Evolutionary conservation across 352 stramenopile species (phyloP).

Genomic region (Globisporangium camurandrum): DNA sequence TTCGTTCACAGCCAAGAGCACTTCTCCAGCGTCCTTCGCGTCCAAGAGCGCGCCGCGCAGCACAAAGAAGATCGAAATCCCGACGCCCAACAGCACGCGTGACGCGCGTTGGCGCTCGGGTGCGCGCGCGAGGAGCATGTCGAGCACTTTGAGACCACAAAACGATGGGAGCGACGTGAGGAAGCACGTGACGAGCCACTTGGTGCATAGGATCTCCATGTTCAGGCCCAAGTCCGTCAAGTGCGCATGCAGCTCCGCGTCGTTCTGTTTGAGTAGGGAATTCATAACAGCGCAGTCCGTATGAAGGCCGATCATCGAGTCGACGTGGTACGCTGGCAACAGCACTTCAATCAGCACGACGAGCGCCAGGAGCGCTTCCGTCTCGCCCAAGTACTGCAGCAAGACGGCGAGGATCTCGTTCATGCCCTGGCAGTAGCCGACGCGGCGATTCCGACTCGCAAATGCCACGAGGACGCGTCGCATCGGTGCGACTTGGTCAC

Average conservation of each 20-base stretch:
- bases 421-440: conserved; percentile 84
- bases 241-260: conserved; percentile 59
- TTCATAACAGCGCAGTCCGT: conserved; percentile 80
- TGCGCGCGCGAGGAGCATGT: conserved; percentile 62
- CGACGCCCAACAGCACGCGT: conserved; percentile 59
- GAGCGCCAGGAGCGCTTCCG: conserved; percentile 46
- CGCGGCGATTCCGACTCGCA: conserved; percentile 59
- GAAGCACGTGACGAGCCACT: conserved; percentile 86
- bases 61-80: conserved; percentile 75
- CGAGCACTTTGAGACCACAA: conserved; percentile 69
- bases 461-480: conserved; percentile 65
- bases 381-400: conserved; percentile 62
- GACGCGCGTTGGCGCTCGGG: conserved; percentile 61
- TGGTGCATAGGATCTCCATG: conserved; percentile 85
- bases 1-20: conserved; percentile 71
- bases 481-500: conserved; percentile 50
- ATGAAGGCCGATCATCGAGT: conserved; percentile 81
- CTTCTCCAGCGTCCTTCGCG: conserved; percentile 70
- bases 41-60: conserved; percentile 47
- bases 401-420: conserved; percentile 76
- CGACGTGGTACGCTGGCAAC: conserved; percentile 70
- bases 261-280: conserved; percentile 69
- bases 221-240: conserved; percentile 71
- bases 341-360: conserved; percentile 70
- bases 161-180: conserved; percentile 64